Conservation (phyloP, 768 basidiomycete species). For the Suillus luteus region DNA sequence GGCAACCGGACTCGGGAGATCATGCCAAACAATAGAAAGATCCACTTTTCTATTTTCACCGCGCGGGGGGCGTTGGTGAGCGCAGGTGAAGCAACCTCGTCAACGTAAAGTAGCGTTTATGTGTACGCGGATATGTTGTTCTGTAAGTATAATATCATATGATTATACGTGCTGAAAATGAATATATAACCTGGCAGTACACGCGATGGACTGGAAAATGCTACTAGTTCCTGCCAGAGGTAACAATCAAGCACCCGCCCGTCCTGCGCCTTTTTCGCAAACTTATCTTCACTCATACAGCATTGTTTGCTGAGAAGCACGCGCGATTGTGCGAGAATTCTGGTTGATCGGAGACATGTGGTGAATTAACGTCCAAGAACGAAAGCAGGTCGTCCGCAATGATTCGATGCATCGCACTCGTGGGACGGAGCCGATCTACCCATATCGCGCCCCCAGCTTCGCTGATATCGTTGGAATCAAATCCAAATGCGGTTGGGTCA, state of each 20-base stretch:
- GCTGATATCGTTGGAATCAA: neutral
- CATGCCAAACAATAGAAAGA: neutral
- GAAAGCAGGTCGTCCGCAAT: conserved; percentile 18
- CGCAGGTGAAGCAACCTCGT: neutral
- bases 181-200: neutral
- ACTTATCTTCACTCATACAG: conserved; percentile 1
- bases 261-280: neutral
- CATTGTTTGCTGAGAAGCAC: conserved; percentile 1
- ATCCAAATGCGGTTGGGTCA: conserved; percentile 34
- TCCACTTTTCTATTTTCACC: neutral
- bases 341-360: neutral
- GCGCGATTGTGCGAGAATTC: neutral
- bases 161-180: neutral
- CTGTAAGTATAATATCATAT: neutral
- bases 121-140: neutral
- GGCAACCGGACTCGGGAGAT: neutral
- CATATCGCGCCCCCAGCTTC: conserved; percentile 39
- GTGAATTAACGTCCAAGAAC: conserved; percentile 2
- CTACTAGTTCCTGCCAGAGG: neutral
- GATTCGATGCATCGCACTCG: conserved; percentile 19
- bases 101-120: neutral
- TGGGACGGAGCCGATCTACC: conserved; percentile 20
- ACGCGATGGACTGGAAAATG: neutral
- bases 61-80: neutral
- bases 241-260: neutral